Conservation (phyloP, 2,329 filamentous ascomycete species). For the Neonectria sp. region DNA sequence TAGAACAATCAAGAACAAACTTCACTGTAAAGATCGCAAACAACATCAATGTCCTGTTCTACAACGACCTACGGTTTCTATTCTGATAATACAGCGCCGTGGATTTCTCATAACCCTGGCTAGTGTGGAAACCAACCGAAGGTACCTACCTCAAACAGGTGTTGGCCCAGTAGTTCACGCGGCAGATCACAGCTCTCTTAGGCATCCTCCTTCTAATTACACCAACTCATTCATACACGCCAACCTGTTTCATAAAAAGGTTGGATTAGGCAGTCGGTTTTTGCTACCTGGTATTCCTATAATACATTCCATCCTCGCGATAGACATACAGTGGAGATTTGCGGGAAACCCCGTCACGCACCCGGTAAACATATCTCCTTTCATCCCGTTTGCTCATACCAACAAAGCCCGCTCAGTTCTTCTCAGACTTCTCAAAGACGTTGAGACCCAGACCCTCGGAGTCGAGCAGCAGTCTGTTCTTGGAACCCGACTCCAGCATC, state of each 20-base stretch:
- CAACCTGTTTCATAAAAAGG: constrained; percentile 20
- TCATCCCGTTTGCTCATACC: constrained; percentile 2
- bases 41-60: too few species aligned
- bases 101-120: not conserved
- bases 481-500: constrained; percentile 86
- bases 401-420: constrained; percentile 50
- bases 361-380: constrained; percentile 21
- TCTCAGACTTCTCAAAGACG: constrained; percentile 73
- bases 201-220: not conserved
- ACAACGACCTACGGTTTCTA: not conserved
- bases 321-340: constrained; percentile 66
- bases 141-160: not conserved
- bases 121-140: not conserved
- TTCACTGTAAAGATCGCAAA: not conserved
- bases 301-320: constrained; percentile 47
- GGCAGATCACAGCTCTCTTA: not conserved
- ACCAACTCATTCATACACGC: not conserved
- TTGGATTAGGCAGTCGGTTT: constrained; percentile 44
- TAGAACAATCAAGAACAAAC: not conserved
- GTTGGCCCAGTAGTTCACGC: not conserved
- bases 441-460: constrained; percentile 93
- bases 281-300: constrained; percentile 48
- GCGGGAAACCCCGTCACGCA: constrained; percentile 35
- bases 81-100: too few species aligned
- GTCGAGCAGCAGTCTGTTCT: constrained; percentile 96